A percentile compares a stretch with the other conserved stretches of the same genome.
These are phyloP conservation scores for Pinus taeda DNA, from an alignment of 75 land plant species.

Conservation along the genomic window DNA sequence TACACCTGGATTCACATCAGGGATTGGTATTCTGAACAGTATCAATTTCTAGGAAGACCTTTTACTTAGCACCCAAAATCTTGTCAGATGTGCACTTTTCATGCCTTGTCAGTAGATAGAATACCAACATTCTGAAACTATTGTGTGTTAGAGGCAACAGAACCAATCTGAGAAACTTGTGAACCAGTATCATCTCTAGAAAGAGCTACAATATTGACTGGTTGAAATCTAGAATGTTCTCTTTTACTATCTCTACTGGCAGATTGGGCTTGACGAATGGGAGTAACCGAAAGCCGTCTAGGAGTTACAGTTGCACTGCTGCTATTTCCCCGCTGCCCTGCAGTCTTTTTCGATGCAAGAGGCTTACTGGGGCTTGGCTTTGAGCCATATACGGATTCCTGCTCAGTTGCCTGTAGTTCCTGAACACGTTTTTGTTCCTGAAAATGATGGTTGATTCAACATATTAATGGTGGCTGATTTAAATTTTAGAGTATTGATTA, in stretches of 20 bases:
- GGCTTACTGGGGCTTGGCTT: constrained; percentile 42
- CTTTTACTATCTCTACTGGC: neutral
- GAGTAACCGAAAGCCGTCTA: neutral
- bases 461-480: neutral
- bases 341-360: constrained; percentile 31
- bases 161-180: neutral
- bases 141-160: neutral
- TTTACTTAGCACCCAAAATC: too few species aligned
- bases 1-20: too few species aligned
- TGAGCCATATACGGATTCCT: constrained; percentile 52
- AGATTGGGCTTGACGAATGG: neutral
- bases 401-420: constrained; percentile 53
- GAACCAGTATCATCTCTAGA: neutral
- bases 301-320: neutral
- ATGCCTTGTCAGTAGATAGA: too few species aligned
- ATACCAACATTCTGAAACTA: too few species aligned
- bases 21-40: too few species aligned
- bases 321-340: constrained; percentile 34
- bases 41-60: too few species aligned
- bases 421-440: constrained; percentile 70
- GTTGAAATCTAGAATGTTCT: neutral
- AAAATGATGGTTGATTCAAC: neutral
- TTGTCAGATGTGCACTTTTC: too few species aligned
- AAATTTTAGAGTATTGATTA: neutral
- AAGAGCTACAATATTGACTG: neutral